Evolutionary conservation across 192 early-diverging fungal genomes (phyloP).

Genomic region (Phycomyces nitens): DNA sequence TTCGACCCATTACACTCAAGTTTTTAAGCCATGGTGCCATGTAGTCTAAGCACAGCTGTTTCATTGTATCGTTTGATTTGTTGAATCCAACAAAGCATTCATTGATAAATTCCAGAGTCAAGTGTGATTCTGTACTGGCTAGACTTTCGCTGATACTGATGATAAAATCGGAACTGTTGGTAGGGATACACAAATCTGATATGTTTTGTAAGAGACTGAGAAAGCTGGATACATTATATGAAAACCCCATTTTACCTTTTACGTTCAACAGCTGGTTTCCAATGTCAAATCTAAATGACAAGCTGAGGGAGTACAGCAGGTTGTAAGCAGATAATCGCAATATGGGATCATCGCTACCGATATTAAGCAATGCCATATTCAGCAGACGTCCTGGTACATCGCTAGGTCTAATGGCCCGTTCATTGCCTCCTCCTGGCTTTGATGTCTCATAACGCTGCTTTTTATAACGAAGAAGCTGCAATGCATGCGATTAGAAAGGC

Average conservation of each 20-base stretch:
- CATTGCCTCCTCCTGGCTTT: slow-evolving; percentile 53
- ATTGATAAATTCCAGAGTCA: slow-evolving; percentile 85
- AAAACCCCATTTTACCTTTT: slow-evolving; percentile 46
- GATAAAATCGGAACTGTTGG: slow-evolving; percentile 83
- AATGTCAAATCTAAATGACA: slow-evolving; percentile 77
- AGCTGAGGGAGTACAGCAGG: slow-evolving; percentile 75
- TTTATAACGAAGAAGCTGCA: slow-evolving; percentile 62
- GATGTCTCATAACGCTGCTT: slow-evolving; percentile 64
- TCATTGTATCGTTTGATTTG: slow-evolving; percentile 62
- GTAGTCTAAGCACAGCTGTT: slow-evolving; percentile 81
- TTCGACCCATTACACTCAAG: slow-evolving; percentile 54
- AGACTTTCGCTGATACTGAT: slow-evolving; percentile 74
- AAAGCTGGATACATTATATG: too few species aligned
- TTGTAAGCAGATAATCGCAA: slow-evolving; percentile 84
- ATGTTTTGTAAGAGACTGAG: too few species aligned
- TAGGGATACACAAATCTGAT: slow-evolving; percentile 79
- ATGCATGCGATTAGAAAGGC: slow-evolving; percentile 19
- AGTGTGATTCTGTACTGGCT: slow-evolving; percentile 64
- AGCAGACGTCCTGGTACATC: slow-evolving; percentile 89
- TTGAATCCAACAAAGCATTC: slow-evolving; percentile 82
- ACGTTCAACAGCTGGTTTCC: slow-evolving; percentile 73
- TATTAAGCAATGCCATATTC: slow-evolving; percentile 86
- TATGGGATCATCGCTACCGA: slow-evolving; percentile 71
- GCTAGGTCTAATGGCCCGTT: slow-evolving; percentile 71
- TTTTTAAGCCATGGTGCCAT: slow-evolving; percentile 85